phyloP scores from a whole-genome alignment of 2,329 filamentous ascomycete genomes.

The Calonectria naviculata region DNA sequence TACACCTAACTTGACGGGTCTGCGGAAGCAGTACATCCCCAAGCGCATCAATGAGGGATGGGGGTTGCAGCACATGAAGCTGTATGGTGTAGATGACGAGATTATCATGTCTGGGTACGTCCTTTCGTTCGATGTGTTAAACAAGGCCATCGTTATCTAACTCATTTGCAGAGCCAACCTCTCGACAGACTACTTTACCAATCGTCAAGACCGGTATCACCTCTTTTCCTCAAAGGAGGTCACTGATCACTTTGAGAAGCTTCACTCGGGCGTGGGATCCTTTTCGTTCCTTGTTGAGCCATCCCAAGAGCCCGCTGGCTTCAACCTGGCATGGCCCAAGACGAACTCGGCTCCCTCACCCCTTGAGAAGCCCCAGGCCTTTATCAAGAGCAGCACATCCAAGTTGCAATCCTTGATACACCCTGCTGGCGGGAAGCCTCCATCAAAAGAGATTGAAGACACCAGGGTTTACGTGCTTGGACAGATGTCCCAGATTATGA shows the following conservation, averaged over 20 bases:
- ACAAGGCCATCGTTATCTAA: background rate
- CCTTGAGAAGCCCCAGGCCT: constrained; percentile 74
- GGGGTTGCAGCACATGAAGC: constrained; percentile 99
- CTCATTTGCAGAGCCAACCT: constrained; percentile 75
- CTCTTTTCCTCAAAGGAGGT: constrained; percentile 84
- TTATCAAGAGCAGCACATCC: constrained; percentile 75
- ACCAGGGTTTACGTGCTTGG: constrained; percentile 88
- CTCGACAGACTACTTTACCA: constrained; percentile 94
- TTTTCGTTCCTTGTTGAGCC: constrained; percentile 86
- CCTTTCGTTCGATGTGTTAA: background rate
- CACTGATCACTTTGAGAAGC: constrained; percentile 82
- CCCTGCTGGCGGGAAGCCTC: constrained; percentile 14
- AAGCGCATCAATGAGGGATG: constrained; percentile 96
- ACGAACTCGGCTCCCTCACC: constrained; percentile 82
- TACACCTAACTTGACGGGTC: constrained; percentile 91
- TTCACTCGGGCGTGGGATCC: constrained; percentile 81
- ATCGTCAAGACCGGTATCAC: constrained; percentile 95
- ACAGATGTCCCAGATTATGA: constrained; percentile 87
- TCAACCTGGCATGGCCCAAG: constrained; percentile 77
- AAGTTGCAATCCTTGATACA: constrained; percentile 75
- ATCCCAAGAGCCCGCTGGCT: constrained; percentile 64
- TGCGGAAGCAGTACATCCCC: constrained; percentile 86
- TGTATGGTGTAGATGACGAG: constrained; percentile 95
- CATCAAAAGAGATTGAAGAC: constrained; percentile 52
- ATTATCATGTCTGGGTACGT: constrained; percentile 89